These are phyloP conservation scores for Oemleria cerasiformis DNA, from an alignment of 306 rosid genomes.

Conservation along the genomic window DNA sequence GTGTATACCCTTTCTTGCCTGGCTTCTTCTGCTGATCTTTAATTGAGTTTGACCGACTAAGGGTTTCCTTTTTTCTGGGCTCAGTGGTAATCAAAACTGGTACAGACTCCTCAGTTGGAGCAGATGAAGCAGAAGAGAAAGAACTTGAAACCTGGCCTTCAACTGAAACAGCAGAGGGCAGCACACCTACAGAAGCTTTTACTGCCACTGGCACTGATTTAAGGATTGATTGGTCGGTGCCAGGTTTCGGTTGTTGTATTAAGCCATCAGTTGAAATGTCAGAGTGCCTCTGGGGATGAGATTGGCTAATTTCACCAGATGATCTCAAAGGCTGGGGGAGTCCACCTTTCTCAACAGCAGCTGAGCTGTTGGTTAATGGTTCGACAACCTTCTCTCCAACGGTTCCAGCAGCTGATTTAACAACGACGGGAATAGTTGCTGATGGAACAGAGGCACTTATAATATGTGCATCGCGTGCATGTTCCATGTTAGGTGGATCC, in stretches of 20 bases:
- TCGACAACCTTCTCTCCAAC: slow-evolving; percentile 42
- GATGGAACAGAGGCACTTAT: slow-evolving; percentile 32
- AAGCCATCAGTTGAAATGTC: slow-evolving; percentile 31
- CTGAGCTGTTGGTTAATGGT: slow-evolving; percentile 29
- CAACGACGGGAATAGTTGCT: slow-evolving; percentile 38
- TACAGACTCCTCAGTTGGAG: slow-evolving; percentile 36
- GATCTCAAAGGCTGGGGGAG: slow-evolving; percentile 34
- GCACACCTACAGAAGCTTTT: slow-evolving; percentile 31
- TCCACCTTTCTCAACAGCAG: slow-evolving; percentile 44
- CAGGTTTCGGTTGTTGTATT: neutral
- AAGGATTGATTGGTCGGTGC: slow-evolving; percentile 30
- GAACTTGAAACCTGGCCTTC: slow-evolving; percentile 35
- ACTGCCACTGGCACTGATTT: slow-evolving; percentile 28
- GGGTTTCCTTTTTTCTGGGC: slow-evolving; percentile 45
- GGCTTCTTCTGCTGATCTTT: slow-evolving; percentile 61
- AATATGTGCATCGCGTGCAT: slow-evolving; percentile 46
- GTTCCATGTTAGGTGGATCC: slow-evolving; percentile 47
- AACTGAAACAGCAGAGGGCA: slow-evolving; percentile 29
- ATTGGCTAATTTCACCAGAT: slow-evolving; percentile 36
- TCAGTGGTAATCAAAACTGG: slow-evolving; percentile 40
- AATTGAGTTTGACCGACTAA: slow-evolving; percentile 55
- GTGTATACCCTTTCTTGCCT: slow-evolving; percentile 47
- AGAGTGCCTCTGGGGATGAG: slow-evolving; percentile 35
- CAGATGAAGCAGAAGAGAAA: slow-evolving; percentile 25
- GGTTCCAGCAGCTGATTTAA: slow-evolving; percentile 43